Evolutionary conservation across 768 basidiomycete genomes (phyloP).

Genomic region (Cytidiella melzeri): DNA sequence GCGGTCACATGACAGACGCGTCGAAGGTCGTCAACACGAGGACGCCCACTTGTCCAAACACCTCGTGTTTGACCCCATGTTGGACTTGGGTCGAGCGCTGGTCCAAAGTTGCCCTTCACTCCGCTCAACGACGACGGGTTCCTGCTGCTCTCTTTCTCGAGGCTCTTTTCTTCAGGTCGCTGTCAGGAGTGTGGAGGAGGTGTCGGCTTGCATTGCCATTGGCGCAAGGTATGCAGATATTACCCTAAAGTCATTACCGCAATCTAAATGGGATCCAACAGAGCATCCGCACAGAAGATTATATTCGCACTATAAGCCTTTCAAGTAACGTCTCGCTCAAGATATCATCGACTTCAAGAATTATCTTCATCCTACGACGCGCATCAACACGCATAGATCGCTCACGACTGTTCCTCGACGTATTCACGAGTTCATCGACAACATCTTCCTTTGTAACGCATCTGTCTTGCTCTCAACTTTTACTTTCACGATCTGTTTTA

Average conservation of each 20-base stretch:
- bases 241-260: too few species aligned
- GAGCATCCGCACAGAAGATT: neutral
- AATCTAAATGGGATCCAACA: neutral
- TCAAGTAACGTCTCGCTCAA: neutral
- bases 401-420: neutral
- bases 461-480: neutral
- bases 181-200: conserved; percentile 12
- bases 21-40: neutral
- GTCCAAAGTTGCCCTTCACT: neutral
- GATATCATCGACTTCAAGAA: too few species aligned
- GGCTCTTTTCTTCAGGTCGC: neutral
- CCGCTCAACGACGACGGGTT: neutral
- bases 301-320: neutral
- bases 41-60: conserved; percentile 9
- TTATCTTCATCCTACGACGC: too few species aligned
- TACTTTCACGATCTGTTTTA: neutral
- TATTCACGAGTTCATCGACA: neutral
- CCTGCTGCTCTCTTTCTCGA: neutral
- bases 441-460: neutral
- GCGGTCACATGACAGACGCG: conserved; percentile 9
- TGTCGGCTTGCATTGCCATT: conserved; percentile 4
- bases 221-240: conserved; percentile 1
- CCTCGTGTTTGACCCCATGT: conserved; percentile 7
- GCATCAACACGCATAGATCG: conserved; percentile 1
- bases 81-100: neutral